Evolutionary conservation across 1,284 basidiomycete species (phyloP), one percentile per base, ranked within the genome.

Genomic region (Melampsora abietis-canadensis): DNA sequence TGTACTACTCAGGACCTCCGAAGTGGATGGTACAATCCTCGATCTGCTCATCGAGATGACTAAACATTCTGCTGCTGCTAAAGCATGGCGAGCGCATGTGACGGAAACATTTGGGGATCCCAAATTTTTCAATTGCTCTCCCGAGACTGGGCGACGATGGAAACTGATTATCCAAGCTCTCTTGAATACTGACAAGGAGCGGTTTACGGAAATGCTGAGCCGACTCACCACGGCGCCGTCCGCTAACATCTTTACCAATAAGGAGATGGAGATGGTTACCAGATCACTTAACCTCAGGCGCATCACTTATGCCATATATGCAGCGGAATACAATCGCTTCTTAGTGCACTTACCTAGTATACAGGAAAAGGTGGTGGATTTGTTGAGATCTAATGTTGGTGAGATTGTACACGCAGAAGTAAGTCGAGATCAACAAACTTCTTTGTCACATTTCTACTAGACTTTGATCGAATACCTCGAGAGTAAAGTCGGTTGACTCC

Each of bases 361-460:
- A 30, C 94, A 98, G 82, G 96, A 98, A 83, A 96, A 93, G 83
- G 85, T 99, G 21, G 96, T 98, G 8, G 96, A 98, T 77, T 88
- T 95, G 2, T 84, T 98, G 61, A 87, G 92, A 0, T 83, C 83
- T 63, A 91, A 89, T 76, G 85, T 90, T 0, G 88, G 91, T 12
- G 90, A 94, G 0, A 85, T 91, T 60, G 92, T 98, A 0, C 92
- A 95, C 80, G 90, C 90, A 77, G 95, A 98, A 82, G 92, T 93
- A 63, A 72, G 82, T 78, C 17, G 2, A 24, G 4, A 60, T 46
- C 3, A 19, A 61, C 77, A n/a, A 1, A 75, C n/a, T 40, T 34
- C 48, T 31, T 54, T 4, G 8, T 31, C 21, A 30, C 37, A 31
- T 67, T 47, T 31, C n/a, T 8, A 12, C 51, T 37, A 10, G 1